Percentiles rank a stretch among this genome's conserved stretches.
Conservation (phyloP, 2,329 filamentous ascomycete genomes). For the Periglandula ipomoeae region DNA sequence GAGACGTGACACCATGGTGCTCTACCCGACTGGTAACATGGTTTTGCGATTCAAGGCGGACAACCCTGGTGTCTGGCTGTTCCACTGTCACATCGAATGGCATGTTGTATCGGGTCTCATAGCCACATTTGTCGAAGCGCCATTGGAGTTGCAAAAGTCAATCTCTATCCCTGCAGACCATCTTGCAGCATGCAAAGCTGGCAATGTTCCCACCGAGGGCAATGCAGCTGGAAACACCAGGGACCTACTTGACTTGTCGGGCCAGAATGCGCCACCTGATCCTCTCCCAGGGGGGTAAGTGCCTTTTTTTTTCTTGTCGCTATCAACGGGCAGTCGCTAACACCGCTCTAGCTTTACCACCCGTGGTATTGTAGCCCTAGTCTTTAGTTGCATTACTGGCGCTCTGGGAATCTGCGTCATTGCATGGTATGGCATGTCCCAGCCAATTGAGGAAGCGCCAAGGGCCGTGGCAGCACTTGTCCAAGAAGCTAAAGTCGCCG, state of each 20-base stretch:
- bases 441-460: conserved; percentile 11
- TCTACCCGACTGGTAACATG: conserved; percentile 57
- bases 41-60: conserved; percentile 59
- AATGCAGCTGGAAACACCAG: conserved; percentile 67
- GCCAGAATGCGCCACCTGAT: conserved; percentile 46
- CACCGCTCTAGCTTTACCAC: conserved; percentile 48
- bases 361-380: conserved; percentile 63
- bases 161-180: conserved; percentile 52
- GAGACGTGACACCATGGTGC: conserved; percentile 58
- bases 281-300: conserved; percentile 53
- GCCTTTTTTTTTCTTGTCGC: background rate
- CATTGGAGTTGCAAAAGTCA: conserved; percentile 49
- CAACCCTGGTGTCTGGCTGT: conserved; percentile 62
- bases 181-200: conserved; percentile 46
- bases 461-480: conserved; percentile 5
- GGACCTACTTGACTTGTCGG: conserved; percentile 53
- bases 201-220: conserved; percentile 43
- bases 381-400: conserved; percentile 61
- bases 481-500: background rate
- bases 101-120: conserved; percentile 60
- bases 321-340: no score
- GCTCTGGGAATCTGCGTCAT: conserved; percentile 60
- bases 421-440: conserved; percentile 49
- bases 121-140: conserved; percentile 55
- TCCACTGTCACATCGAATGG: conserved; percentile 80